phyloP scores from a whole-genome alignment of 495 filamentous ascomycete species.

The Xylona heveae region DNA sequence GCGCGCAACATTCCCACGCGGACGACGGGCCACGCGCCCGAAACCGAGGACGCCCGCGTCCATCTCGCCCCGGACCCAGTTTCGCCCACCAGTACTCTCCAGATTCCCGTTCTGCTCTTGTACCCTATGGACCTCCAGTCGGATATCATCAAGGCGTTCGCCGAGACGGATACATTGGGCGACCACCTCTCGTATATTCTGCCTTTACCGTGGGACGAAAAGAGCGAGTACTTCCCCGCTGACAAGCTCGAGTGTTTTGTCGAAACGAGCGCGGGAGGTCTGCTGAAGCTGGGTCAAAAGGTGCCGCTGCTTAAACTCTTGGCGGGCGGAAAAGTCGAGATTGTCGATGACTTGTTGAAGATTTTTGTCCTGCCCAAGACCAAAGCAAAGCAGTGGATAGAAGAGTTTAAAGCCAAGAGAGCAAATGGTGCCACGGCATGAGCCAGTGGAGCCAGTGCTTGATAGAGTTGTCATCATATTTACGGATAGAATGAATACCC shows the following conservation, averaged over 20 bases:
- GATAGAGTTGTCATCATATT: too few relatives aligned
- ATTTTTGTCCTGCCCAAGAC: slow-evolving; percentile 57
- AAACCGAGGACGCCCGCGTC: slow-evolving; percentile 43
- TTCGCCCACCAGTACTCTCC: slow-evolving; percentile 44
- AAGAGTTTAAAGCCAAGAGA: slow-evolving; percentile 59
- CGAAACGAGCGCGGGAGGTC: slow-evolving; percentile 58
- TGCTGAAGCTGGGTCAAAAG: slow-evolving; percentile 83
- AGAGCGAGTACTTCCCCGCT: slow-evolving; percentile 36
- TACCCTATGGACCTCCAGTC: slow-evolving; percentile 63
- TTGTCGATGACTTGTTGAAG: slow-evolving; percentile 68
- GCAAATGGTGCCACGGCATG: slow-evolving; percentile 7
- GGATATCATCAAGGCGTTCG: slow-evolving; percentile 76
- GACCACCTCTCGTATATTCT: slow-evolving; percentile 61
- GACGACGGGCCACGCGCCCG: slow-evolving; percentile 47
- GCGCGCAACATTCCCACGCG: slow-evolving; percentile 48
- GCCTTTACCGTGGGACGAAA: slow-evolving; percentile 59
- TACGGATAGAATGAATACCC: too few relatives aligned
- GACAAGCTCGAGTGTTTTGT: slow-evolving; percentile 67
- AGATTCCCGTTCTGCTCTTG: slow-evolving; percentile 61
- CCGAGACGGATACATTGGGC: slow-evolving; percentile 43
- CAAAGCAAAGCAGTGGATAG: slow-evolving; percentile 50
- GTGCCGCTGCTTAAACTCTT: slow-evolving; percentile 52
- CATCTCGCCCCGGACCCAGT: slow-evolving; percentile 48
- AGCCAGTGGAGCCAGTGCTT: too few relatives aligned
- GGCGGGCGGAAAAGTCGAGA: slow-evolving; percentile 54